Conservation (phyloP, 805 yeast species). For the Yueomyces sinensis region DNA sequence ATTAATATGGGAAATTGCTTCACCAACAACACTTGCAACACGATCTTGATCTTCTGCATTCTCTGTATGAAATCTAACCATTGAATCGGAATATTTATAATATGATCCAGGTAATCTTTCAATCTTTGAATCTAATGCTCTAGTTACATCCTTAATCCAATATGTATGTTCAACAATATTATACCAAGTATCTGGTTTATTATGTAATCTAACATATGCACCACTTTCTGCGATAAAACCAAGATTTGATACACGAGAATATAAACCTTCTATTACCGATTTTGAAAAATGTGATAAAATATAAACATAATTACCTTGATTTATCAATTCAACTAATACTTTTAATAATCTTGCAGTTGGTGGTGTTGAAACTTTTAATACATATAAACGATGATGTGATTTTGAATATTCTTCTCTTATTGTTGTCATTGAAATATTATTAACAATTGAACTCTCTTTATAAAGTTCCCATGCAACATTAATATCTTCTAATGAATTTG, state of each 20-base stretch:
- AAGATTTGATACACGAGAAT: constrained; percentile 50
- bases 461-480: constrained; percentile 38
- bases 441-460: constrained; percentile 25
- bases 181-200: constrained; percentile 37
- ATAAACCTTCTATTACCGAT: constrained; percentile 51
- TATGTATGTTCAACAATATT: constrained; percentile 43
- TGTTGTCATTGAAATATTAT: constrained; percentile 20
- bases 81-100: constrained; percentile 60
- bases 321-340: constrained; percentile 50
- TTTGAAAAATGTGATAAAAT: constrained; percentile 55
- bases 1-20: constrained; percentile 72
- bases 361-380: constrained; percentile 34
- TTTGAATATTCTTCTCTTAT: constrained; percentile 19
- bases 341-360: constrained; percentile 48
- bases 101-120: constrained; percentile 75
- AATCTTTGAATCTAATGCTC: constrained; percentile 26
- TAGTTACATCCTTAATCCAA: constrained; percentile 24
- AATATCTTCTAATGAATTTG: constrained; percentile 39
- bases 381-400: constrained; percentile 31
- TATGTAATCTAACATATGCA: constrained; percentile 50
- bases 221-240: constrained; percentile 91
- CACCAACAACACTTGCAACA: constrained; percentile 61
- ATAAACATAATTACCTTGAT: constrained; percentile 48
- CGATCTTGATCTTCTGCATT: constrained; percentile 51
- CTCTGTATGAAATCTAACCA: constrained; percentile 66